phyloP scores from a whole-genome alignment of 305 asterid genomes.

The Solanum hybrid region DNA sequence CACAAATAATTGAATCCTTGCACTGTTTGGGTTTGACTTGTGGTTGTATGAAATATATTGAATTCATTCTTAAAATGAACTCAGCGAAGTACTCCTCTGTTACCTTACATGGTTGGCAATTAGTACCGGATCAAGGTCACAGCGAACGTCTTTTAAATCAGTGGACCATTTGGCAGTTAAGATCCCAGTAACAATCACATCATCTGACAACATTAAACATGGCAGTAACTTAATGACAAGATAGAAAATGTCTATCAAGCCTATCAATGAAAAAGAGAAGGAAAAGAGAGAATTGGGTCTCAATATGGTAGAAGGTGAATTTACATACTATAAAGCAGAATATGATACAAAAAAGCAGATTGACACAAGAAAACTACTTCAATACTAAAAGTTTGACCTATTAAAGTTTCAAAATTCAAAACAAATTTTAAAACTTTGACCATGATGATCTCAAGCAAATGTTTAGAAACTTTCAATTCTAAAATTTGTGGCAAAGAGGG shows the following conservation, averaged over 20 bases:
- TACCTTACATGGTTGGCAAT: slow-evolving; percentile 86
- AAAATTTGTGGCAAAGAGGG: neutral
- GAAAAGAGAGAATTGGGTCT: neutral
- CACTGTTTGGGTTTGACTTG: neutral
- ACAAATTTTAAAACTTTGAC: neutral
- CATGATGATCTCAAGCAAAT: neutral
- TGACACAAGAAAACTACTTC: neutral
- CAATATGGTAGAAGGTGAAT: neutral
- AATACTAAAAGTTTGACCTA: neutral
- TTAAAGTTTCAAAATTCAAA: neutral
- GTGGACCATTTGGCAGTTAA: slow-evolving; percentile 89
- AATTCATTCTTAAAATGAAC: neutral
- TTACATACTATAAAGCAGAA: neutral
- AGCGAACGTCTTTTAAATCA: slow-evolving; percentile 75
- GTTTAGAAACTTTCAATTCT: neutral
- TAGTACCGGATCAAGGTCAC: slow-evolving; percentile 93
- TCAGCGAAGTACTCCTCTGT: slow-evolving; percentile 6
- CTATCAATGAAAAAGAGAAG: neutral
- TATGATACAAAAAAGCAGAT: neutral
- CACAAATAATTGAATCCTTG: neutral
- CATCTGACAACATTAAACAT: slow-evolving; percentile 42
- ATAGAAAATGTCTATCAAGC: neutral
- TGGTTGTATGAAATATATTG: neutral
- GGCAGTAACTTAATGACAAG: neutral
- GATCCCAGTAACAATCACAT: slow-evolving; percentile 85